Evolutionary conservation across 2,329 filamentous ascomycete genomes (phyloP), one percentile per base, ranked within the genome.

Genomic region (Cladosporium sp.): DNA sequence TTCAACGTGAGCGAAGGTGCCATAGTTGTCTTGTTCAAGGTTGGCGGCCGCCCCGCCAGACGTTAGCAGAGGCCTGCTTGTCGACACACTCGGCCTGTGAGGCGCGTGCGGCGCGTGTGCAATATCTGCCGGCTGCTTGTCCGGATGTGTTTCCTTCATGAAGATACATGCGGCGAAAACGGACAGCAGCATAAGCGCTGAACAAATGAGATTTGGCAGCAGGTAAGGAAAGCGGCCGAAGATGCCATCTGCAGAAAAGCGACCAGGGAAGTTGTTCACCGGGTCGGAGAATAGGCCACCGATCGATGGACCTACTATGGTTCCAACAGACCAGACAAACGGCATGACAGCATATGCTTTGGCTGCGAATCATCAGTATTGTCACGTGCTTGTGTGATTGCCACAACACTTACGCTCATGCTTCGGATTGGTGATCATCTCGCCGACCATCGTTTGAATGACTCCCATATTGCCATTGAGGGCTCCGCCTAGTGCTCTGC

Each of bases 311-410:
- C 93, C 93, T 62, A 96, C 84, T 69, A 97, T 96, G 11, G 92
- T 96, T 26, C 93, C 93, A 61, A 97, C 89, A 56, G 86, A 90
- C 93, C 93, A 97, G 8, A 97, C 90, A 74, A 97, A 97, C 0
- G 93, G 93, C 92, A 97, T 96, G 53, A 97, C 87, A 2, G 92
- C 88, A 76, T 93, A 97, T 30, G 93, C 93, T 67, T 90, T 88
- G 66, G 92, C 60, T 63, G 14, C 21, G 5, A 28, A 10, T 10
- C 21, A n/a, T 90, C 92, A 71, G 36, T 61, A 56, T 10, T 23
- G 53, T 34, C 65, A 86, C 89, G 83, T 79, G 32, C 92, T 89
- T 21, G 4, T 26, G 25, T n/a, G 14, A 5, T 21, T 30, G 8
- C n/a, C 43, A n/a, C 14, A 2, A 13, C n/a, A 54, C 60, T 56